Evolutionary conservation across 2,329 filamentous ascomycete species (phyloP).

Genomic region (Fusarium caatingaense): DNA sequence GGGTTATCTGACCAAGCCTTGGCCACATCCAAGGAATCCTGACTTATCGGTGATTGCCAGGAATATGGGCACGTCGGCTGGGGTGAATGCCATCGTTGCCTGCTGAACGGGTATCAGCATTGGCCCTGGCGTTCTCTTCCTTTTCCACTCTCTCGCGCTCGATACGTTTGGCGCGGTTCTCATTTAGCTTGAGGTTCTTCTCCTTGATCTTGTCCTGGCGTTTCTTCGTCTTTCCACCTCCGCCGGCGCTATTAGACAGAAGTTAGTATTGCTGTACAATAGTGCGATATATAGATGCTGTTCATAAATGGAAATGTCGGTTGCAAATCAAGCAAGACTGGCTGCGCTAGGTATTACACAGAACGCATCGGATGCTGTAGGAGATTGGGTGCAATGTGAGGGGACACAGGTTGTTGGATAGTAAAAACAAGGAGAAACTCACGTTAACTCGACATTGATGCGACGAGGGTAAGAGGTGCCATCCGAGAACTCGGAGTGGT

Average conservation of each 20-base stretch:
- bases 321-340: conserved; percentile 11
- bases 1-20: background rate
- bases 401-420: background rate
- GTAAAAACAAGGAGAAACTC: conserved; percentile 51
- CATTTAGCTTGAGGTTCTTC: conserved; percentile 89
- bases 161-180: conserved; percentile 65
- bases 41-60: conserved; percentile 31
- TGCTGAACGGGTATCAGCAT: conserved; percentile 38
- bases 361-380: background rate
- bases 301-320: conserved; percentile 16
- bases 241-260: conserved; percentile 74
- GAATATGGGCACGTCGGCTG: conserved; percentile 57
- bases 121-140: conserved; percentile 40
- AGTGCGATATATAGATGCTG: background rate
- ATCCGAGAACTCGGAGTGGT: conserved; percentile 82
- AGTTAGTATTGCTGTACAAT: conserved; percentile 19
- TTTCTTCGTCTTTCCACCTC: conserved; percentile 80
- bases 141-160: conserved; percentile 59
- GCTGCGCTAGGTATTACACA: conserved; percentile 16
- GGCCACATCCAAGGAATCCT: background rate
- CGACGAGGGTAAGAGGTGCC: conserved; percentile 68
- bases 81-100: conserved; percentile 61
- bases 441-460: conserved; percentile 95
- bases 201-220: conserved; percentile 81
- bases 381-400: background rate